A percentile compares a stretch with the other conserved stretches of the same genome.
phyloP scores from a whole-genome alignment of 176 grass and related monocot genomes.

The Tillandsia fasciculata region DNA sequence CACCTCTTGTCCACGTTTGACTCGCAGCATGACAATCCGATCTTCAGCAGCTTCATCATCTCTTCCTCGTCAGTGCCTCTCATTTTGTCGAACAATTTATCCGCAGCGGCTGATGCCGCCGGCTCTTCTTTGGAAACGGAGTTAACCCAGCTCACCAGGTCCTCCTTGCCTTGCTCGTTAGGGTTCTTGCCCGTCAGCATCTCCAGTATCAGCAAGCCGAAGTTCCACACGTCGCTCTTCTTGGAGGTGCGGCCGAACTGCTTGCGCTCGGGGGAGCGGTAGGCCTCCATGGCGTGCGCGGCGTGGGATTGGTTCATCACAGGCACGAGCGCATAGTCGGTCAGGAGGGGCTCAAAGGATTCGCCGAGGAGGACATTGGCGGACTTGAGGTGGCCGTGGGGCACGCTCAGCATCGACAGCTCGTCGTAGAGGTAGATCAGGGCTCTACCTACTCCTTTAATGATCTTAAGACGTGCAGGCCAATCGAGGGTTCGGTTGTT shows the following conservation, averaged over 20 bases:
- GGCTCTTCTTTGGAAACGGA: slow-evolving; percentile 35
- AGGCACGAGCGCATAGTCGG: slow-evolving; percentile 69
- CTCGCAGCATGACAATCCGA: slow-evolving; percentile 71
- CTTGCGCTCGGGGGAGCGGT: slow-evolving; percentile 59
- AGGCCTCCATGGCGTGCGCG: slow-evolving; percentile 67
- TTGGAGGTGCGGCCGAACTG: slow-evolving; percentile 58
- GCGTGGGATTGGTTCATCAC: slow-evolving; percentile 86
- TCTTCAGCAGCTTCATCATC: slow-evolving; percentile 55
- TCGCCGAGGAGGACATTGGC: slow-evolving; percentile 67
- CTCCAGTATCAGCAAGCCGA: slow-evolving; percentile 76
- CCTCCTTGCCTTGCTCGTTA: slow-evolving; percentile 25
- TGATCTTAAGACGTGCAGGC: slow-evolving; percentile 44
- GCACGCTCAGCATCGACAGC: slow-evolving; percentile 79
- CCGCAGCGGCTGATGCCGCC: slow-evolving; percentile 30
- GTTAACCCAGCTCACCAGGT: slow-evolving; percentile 19
- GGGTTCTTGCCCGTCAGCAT: slow-evolving; percentile 32
- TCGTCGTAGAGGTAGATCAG: slow-evolving; percentile 80
- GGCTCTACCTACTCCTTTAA: slow-evolving; percentile 54
- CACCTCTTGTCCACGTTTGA: slow-evolving; percentile 41
- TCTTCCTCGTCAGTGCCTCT: slow-evolving; percentile 22
- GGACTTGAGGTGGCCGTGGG: slow-evolving; percentile 85
- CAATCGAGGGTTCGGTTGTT: slow-evolving; percentile 47
- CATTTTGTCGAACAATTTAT: slow-evolving; percentile 27
- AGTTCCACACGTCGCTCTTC: slow-evolving; percentile 92
- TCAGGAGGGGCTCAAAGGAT: slow-evolving; percentile 50